Conservation (phyloP, 306 rosid species). For the Dryas octopetala region DNA sequence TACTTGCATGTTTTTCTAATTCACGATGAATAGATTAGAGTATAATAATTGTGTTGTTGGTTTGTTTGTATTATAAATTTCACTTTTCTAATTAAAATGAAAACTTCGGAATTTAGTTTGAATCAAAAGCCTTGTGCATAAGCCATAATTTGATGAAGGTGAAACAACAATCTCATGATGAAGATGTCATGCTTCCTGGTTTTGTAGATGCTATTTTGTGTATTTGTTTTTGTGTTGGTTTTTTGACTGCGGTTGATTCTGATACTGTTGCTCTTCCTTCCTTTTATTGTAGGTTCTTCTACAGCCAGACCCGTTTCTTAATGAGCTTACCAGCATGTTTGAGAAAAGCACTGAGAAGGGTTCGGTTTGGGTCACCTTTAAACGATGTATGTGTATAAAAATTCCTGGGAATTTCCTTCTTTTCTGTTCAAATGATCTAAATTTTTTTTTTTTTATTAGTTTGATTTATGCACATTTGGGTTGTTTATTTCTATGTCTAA, state of each 20-base stretch:
- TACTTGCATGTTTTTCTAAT: not conserved
- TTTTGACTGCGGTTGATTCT: not conserved
- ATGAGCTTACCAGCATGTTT: constrained; percentile 93
- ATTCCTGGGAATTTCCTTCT: not conserved
- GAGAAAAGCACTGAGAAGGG: constrained; percentile 77
- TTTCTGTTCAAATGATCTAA: constrained; percentile 2
- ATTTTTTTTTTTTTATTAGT: constrained; percentile 5
- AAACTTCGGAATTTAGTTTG: not conserved
- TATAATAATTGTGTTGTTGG: not conserved
- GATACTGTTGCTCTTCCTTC: not conserved
- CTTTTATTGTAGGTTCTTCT: constrained; percentile 59
- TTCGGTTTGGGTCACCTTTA: constrained; percentile 96
- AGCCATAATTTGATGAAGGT: not conserved
- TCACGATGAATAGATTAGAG: not conserved
- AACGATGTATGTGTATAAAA: constrained; percentile 62
- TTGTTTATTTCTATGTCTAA: not conserved
- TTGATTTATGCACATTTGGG: not conserved
- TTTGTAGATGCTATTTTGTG: not conserved
- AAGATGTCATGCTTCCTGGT: not conserved
- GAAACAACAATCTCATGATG: not conserved
- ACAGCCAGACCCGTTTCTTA: constrained; percentile 91
- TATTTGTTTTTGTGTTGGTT: not conserved
- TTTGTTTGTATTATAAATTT: not conserved
- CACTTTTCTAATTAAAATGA: not conserved
- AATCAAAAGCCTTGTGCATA: not conserved